A percentile compares a stretch with the other conserved stretches of the same genome.
Conservation (phyloP, 2,329 filamentous ascomycete species). For the Penicillium expansum region DNA sequence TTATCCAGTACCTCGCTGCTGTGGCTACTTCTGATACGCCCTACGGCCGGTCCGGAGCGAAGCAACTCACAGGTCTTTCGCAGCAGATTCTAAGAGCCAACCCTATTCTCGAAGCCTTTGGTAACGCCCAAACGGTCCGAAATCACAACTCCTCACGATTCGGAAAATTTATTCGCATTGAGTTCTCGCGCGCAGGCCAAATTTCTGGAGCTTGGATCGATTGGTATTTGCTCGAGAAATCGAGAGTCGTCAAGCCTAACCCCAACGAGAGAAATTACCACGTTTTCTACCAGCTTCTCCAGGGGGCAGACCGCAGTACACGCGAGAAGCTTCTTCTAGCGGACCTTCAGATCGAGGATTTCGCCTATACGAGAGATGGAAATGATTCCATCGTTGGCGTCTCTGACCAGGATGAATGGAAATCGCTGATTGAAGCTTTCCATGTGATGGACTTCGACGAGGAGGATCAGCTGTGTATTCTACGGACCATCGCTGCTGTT, state of each 20-base stretch:
- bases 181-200: conserved; percentile 81
- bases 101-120: conserved; percentile 95
- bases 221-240: conserved; percentile 98
- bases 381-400: conserved; percentile 90
- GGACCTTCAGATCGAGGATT: conserved; percentile 75
- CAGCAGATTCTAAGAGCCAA: conserved; percentile 96
- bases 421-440: conserved; percentile 85
- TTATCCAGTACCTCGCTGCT: conserved; percentile 95
- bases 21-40: conserved; percentile 82
- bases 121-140: conserved; percentile 94
- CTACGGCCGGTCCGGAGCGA: conserved; percentile 57
- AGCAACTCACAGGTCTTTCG: conserved; percentile 78
- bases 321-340: conserved; percentile 75
- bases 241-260: conserved; percentile 89
- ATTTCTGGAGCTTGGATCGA: conserved; percentile 97
- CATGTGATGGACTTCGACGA: conserved; percentile 89
- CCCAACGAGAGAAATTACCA: conserved; percentile 91
- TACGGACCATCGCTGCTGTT: conserved; percentile 85
- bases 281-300: conserved; percentile 92
- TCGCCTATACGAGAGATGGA: conserved; percentile 85
- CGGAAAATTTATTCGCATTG: conserved; percentile 97
- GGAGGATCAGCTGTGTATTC: conserved; percentile 75
- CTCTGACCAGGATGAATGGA: conserved; percentile 89
- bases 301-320: conserved; percentile 71
- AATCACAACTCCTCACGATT: conserved; percentile 99